Evolutionary conservation across 768 basidiomycete species (phyloP).

Genomic region (Suillus lakei): DNA sequence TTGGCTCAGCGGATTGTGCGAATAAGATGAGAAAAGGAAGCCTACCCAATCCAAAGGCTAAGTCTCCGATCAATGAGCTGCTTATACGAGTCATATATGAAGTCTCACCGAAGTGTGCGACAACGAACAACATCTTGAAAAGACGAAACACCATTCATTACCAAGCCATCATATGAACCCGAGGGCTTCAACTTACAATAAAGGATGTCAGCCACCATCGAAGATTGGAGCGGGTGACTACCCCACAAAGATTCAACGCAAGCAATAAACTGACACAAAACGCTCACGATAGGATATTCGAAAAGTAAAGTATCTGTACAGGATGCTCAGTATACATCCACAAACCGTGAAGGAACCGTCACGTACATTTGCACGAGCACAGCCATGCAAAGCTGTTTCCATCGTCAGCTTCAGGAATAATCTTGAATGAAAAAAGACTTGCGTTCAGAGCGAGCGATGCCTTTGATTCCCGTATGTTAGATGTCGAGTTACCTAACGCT

Average conservation of each 20-base stretch:
- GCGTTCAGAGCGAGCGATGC: conserved; percentile 15
- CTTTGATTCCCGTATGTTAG: neutral
- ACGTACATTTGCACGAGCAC: conserved; percentile 48
- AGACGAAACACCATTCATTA: neutral
- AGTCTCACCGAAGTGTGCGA: conserved; percentile 46
- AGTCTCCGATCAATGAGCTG: neutral
- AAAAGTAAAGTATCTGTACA: conserved; percentile 13
- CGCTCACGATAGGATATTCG: conserved; percentile 13
- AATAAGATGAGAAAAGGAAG: neutral
- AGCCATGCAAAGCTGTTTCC: conserved; percentile 42
- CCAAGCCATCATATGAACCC: neutral
- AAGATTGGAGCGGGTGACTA: conserved; percentile 37
- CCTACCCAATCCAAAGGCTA: conserved; percentile 44
- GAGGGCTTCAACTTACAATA: conserved; percentile 24
- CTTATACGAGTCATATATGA: conserved; percentile 26
- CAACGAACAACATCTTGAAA: conserved; percentile 32
- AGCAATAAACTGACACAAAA: neutral
- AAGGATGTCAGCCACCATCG: conserved; percentile 42
- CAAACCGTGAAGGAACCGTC: neutral
- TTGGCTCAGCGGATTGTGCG: neutral
- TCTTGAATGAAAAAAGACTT: conserved; percentile 1
- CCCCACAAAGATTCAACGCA: neutral
- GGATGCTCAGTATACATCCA: neutral
- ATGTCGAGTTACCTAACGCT: neutral
- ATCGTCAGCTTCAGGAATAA: neutral